Percentiles rank a stretch among this genome's conserved stretches.
Conservation (phyloP, 768 basidiomycete species). For the Suillus subluteus region DNA sequence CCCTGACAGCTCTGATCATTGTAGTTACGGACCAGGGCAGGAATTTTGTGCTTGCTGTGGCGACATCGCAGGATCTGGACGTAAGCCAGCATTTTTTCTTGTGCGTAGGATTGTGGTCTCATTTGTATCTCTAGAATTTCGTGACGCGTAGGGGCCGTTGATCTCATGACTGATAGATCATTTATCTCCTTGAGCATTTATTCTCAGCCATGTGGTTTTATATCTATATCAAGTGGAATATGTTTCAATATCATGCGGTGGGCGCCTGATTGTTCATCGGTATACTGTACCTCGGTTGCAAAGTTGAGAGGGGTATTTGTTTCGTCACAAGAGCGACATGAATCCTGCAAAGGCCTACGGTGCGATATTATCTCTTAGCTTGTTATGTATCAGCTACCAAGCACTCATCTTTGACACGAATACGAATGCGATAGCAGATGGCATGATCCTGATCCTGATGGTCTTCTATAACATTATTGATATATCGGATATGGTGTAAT, state of each 20-base stretch:
- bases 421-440: background rate
- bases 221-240: conserved; percentile 1
- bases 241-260: background rate
- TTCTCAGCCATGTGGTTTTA: background rate
- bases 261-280: background rate
- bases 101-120: background rate
- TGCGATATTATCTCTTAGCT: background rate
- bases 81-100: conserved; percentile 9
- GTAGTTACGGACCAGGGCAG: conserved; percentile 81
- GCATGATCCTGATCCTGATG: background rate
- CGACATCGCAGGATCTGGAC: conserved; percentile 77
- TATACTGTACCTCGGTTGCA: background rate
- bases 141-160: conserved; percentile 6
- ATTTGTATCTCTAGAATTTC: background rate
- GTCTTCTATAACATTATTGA: accelerated
- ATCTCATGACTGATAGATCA: background rate
- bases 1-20: conserved; percentile 7
- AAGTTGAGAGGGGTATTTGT: background rate
- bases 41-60: conserved; percentile 84
- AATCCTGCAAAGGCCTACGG: background rate
- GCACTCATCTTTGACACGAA: background rate
- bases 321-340: background rate
- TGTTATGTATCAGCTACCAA: background rate
- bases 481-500: conserved; percentile 9
- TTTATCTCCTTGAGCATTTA: background rate